phyloP scores from a whole-genome alignment of 306 rosid species.

The Arachis stenosperma region DNA sequence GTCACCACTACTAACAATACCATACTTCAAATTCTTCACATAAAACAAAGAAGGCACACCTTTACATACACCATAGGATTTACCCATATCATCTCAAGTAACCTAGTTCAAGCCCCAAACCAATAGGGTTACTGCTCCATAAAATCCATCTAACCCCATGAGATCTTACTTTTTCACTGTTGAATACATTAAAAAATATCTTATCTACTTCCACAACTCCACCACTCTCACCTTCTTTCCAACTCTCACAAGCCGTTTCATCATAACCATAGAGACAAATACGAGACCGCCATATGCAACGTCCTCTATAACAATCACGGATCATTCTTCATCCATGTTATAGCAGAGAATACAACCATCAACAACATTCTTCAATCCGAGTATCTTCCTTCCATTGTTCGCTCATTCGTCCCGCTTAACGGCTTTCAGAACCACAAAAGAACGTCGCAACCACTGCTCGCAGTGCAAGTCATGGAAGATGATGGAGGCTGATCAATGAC shows the following conservation, averaged over 20 bases:
- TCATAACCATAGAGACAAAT: not conserved
- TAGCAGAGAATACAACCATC: not conserved
- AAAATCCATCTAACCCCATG: slow-evolving; percentile 39
- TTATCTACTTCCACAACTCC: slow-evolving; percentile 33
- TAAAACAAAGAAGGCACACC: no score
- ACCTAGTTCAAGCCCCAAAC: slow-evolving; percentile 13
- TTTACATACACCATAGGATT: not conserved
- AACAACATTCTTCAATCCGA: slow-evolving; percentile 35
- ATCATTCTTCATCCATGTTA: slow-evolving; percentile 41
- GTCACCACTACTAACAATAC: no score
- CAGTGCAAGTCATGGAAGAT: slow-evolving; percentile 49
- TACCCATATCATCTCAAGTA: slow-evolving; percentile 2
- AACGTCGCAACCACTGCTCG: slow-evolving; percentile 43
- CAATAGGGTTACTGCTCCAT: not conserved
- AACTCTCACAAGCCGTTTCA: slow-evolving; percentile 42
- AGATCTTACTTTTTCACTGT: slow-evolving; percentile 34
- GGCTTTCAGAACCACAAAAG: slow-evolving; percentile 29
- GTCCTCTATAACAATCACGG: slow-evolving; percentile 43
- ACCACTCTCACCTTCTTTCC: slow-evolving; percentile 36
- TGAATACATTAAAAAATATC: slow-evolving; percentile 37
- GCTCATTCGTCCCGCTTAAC: slow-evolving; percentile 46
- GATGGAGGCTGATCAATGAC: no score
- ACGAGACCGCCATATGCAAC: slow-evolving; percentile 7
- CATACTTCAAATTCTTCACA: no score
- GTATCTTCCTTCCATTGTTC: slow-evolving; percentile 36